These are phyloP conservation scores for Meredithiella fracta DNA, from an alignment of 2,329 filamentous ascomycete genomes.

Conservation along the genomic window DNA sequence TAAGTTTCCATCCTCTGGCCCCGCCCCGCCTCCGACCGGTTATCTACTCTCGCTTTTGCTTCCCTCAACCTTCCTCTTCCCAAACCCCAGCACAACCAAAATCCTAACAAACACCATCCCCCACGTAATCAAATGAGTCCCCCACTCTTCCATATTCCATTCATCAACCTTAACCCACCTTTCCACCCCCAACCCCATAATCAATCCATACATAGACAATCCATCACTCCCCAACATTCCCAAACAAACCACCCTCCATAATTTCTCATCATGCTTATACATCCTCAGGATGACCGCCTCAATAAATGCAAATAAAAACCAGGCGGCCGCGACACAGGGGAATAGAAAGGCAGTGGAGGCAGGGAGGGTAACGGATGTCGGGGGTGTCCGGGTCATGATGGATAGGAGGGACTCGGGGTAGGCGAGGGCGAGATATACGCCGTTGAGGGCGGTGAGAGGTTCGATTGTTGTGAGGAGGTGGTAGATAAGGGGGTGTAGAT, in stretches of 20 bases:
- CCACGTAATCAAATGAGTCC: slow-evolving; percentile 6
- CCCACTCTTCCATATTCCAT: slow-evolving; percentile 8
- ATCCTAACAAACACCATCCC: slow-evolving; percentile 6
- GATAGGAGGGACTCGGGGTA: slow-evolving; percentile 1
- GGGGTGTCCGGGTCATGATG: slow-evolving; percentile 6
- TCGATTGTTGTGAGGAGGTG: slow-evolving; percentile 7
- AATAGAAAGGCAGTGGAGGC: slow-evolving; percentile 10
- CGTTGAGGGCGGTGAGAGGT: slow-evolving; percentile 10
- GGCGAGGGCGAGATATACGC: slow-evolving; percentile 6
- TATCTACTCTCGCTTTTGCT: not conserved
- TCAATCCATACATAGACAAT: slow-evolving; percentile 6
- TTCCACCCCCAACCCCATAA: slow-evolving; percentile 7
- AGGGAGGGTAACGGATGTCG: not conserved
- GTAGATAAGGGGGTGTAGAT: slow-evolving; percentile 1
- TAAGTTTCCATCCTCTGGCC: not conserved
- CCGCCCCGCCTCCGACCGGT: too few relatives aligned
- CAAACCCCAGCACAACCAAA: slow-evolving; percentile 9
- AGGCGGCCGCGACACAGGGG: slow-evolving; percentile 10
- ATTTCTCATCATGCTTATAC: slow-evolving; percentile 4
- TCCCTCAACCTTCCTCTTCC: not conserved
- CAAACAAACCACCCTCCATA: slow-evolving; percentile 11
- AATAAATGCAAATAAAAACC: slow-evolving; percentile 12
- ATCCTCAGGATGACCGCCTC: slow-evolving; percentile 6
- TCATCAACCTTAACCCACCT: slow-evolving; percentile 4
- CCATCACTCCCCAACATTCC: slow-evolving; percentile 11